phyloP scores from a whole-genome alignment of 1,284 basidiomycete genomes.

The Erythrobasidium hasegawianum region DNA sequence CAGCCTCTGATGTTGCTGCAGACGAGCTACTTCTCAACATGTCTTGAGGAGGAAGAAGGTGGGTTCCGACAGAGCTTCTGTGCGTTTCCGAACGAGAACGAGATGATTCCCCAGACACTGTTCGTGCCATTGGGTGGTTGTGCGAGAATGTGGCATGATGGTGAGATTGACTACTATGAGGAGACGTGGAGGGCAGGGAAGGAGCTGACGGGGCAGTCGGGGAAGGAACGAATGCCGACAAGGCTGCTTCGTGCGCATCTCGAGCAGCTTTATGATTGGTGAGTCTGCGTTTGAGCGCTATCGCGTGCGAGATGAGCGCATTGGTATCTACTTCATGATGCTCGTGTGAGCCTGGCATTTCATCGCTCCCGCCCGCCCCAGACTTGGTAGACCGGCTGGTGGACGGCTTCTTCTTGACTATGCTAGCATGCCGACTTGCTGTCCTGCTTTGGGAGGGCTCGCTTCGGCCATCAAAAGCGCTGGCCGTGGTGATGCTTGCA shows the following conservation, averaged over 20 bases:
- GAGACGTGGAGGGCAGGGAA: constrained; percentile 7
- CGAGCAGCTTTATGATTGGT: constrained; percentile 13
- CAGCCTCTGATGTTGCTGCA: constrained; percentile 7
- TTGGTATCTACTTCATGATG: constrained; percentile 2
- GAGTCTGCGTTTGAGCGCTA: constrained; percentile 11
- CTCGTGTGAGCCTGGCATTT: not conserved
- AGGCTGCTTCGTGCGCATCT: constrained; percentile 15
- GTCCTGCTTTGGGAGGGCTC: constrained; percentile 18
- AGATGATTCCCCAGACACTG: constrained; percentile 28
- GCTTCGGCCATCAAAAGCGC: constrained; percentile 25
- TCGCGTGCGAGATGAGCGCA: constrained; percentile 6
- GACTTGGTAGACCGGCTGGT: not conserved
- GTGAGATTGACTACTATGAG: constrained; percentile 10
- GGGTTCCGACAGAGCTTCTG: constrained; percentile 7
- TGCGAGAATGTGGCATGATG: constrained; percentile 12
- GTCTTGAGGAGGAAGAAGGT: constrained; percentile 8
- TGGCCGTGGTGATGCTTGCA: constrained; percentile 31
- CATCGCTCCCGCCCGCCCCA: not conserved
- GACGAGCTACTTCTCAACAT: constrained; percentile 8
- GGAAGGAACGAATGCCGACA: not conserved
- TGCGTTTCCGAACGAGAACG: constrained; percentile 1
- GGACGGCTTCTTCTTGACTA: constrained; percentile 28
- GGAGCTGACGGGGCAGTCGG: not conserved
- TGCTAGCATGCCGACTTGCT: constrained; percentile 36
- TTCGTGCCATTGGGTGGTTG: constrained; percentile 13